Percentiles rank a stretch among this genome's conserved stretches.
Evolutionary conservation across 371 early-diverging fungal species (phyloP).

Genomic region (Umbelopsis sp.): DNA sequence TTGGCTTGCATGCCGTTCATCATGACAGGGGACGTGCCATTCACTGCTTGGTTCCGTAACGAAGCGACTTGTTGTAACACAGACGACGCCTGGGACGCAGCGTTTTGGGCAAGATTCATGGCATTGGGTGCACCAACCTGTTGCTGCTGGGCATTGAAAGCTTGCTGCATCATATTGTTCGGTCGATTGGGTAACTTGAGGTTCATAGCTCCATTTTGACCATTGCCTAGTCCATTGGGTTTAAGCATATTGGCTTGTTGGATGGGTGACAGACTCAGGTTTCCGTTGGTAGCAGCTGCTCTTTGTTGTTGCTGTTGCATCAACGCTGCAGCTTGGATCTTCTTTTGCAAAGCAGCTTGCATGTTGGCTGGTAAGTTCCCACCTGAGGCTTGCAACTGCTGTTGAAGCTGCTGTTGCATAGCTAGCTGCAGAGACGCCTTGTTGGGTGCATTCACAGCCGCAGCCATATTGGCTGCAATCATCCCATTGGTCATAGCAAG

Average conservation of each 20-base stretch:
- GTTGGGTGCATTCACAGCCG: slow-evolving; percentile 34
- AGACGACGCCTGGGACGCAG: slow-evolving; percentile 3
- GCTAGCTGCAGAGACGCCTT: slow-evolving; percentile 13
- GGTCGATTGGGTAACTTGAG: slow-evolving; percentile 11
- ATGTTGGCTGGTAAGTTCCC: slow-evolving; percentile 2
- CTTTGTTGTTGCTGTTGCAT: slow-evolving; percentile 16
- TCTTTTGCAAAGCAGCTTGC: slow-evolving; percentile 1
- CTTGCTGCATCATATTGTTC: slow-evolving; percentile 4
- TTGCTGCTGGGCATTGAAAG: slow-evolving; percentile 2
- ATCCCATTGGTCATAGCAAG: slow-evolving; percentile 48
- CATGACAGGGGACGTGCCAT: neutral
- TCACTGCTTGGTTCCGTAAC: slow-evolving; percentile 8
- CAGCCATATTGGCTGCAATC: slow-evolving; percentile 46
- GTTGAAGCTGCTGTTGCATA: slow-evolving; percentile 17
- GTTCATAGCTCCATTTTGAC: slow-evolving; percentile 9
- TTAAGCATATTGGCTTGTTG: slow-evolving; percentile 15
- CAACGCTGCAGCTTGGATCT: slow-evolving; percentile 9
- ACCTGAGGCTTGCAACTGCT: slow-evolving; percentile 10
- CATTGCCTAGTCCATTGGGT: slow-evolving; percentile 3
- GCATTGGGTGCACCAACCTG: neutral
- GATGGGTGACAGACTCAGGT: neutral
- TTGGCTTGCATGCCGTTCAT: slow-evolving; percentile 12
- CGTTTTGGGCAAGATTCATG: slow-evolving; percentile 13
- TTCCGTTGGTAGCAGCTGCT: slow-evolving; percentile 4
- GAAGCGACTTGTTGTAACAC: slow-evolving; percentile 8